Conservation (phyloP, 805 yeast species). For the Candida suzukii region DNA sequence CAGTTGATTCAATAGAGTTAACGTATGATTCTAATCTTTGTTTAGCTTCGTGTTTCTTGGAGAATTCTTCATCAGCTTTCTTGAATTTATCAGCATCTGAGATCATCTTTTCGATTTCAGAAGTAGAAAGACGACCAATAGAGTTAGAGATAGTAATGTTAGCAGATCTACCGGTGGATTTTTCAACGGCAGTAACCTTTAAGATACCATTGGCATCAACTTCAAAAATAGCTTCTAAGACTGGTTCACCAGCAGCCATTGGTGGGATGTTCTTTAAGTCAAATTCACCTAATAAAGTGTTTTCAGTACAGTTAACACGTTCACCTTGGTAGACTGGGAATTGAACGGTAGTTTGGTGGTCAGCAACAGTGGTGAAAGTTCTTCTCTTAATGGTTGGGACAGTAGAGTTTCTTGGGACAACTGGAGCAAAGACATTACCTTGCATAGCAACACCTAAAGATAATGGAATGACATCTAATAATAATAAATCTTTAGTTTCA, state of each 20-base stretch:
- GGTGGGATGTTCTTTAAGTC: conserved; percentile 98
- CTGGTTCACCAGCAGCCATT: conserved; percentile 98
- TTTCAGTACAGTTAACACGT: conserved; percentile 97
- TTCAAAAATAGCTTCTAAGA: conserved; percentile 97
- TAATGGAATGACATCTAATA: conserved; percentile 79
- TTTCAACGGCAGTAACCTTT: conserved; percentile 98
- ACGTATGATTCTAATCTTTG: conserved; percentile 99
- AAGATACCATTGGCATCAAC: conserved; percentile 99
- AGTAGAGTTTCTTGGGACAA: conserved; percentile 98
- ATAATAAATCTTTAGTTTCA: conserved; percentile 68
- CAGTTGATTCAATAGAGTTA: conserved; percentile 88
- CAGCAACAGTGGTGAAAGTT: conserved; percentile 98
- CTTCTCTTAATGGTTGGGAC: conserved; percentile 99
- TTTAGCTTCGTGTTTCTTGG: conserved; percentile 98
- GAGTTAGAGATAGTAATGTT: conserved; percentile 99
- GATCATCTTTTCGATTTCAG: conserved; percentile 97
- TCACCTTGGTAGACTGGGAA: conserved; percentile 99
- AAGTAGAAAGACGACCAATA: conserved; percentile 94
- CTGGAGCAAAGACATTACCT: conserved; percentile 98
- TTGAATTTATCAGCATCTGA: conserved; percentile 98
- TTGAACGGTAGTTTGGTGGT: conserved; percentile 97
- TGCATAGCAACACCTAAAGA: conserved; percentile 99
- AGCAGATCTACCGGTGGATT: conserved; percentile 97
- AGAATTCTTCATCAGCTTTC: conserved; percentile 98
- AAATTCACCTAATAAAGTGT: conserved; percentile 97